Percentiles rank a stretch among this genome's conserved stretches.
phyloP scores from a whole-genome alignment of 2,329 filamentous ascomycete genomes.

The Bisporella sp. region DNA sequence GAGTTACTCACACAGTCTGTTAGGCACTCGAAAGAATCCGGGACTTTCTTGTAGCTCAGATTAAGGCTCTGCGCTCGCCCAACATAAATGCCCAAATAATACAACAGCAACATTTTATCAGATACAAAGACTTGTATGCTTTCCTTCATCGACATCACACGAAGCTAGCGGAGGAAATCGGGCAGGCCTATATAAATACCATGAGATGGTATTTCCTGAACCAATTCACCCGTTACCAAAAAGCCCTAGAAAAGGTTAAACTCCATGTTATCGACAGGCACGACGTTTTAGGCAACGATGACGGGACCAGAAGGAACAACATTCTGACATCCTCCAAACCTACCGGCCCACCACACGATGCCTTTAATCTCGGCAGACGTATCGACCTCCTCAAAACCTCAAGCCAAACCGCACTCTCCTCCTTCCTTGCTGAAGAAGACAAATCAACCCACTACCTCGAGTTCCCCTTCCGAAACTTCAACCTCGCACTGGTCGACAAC shows the following conservation, averaged over 20 bases:
- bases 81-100: slow-evolving; percentile 97
- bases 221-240: slow-evolving; percentile 83
- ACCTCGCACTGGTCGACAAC: slow-evolving; percentile 89
- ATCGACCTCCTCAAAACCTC: slow-evolving; percentile 72
- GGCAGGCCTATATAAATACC: slow-evolving; percentile 91
- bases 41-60: slow-evolving; percentile 89
- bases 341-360: slow-evolving; percentile 64
- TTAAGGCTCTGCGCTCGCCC: slow-evolving; percentile 87
- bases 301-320: slow-evolving; percentile 56
- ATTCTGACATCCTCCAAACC: slow-evolving; percentile 46
- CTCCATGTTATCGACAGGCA: slow-evolving; percentile 76
- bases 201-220: slow-evolving; percentile 98
- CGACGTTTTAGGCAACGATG: slow-evolving; percentile 76
- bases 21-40: slow-evolving; percentile 88
- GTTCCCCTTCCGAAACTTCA: slow-evolving; percentile 88
- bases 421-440: slow-evolving; percentile 88
- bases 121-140: slow-evolving; percentile 79
- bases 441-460: slow-evolving; percentile 81
- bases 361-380: slow-evolving; percentile 81
- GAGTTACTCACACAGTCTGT: slow-evolving; percentile 11
- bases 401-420: slow-evolving; percentile 71
- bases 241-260: slow-evolving; percentile 76
- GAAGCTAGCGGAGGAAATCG: slow-evolving; percentile 81
- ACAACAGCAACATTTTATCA: slow-evolving; percentile 85
- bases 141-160: slow-evolving; percentile 81